Base-by-base conservation (phyloP, 345 rosid genomes). In the Eucalyptus decipiens region DNA sequence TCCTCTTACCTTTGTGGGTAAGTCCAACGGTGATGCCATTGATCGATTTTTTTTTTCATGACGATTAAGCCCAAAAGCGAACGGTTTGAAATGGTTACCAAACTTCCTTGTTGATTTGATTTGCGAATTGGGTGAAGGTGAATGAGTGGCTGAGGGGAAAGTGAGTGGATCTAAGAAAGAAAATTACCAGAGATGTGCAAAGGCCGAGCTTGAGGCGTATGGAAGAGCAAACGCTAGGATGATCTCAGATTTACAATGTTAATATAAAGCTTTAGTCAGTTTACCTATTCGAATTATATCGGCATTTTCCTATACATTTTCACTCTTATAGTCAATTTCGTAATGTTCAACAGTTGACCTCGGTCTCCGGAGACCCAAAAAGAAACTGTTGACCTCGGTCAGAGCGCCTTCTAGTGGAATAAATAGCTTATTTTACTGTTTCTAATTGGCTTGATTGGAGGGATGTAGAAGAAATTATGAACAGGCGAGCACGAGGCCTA, bases 151-250 rank as follows among this genome's bases (percentile, higher is more conserved):
- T 12, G 94, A 94, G 89, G 94, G 95, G 96, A 28, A 47, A 86
- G 91, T 93, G 65, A 11, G 26, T 52, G 93, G 90, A 21, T 95
- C 58, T 52, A 52, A 8, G 58, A 19, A 52, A 21, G 58, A 52
- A 52, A 19, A 52, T 19, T 52, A 52, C 58, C 58, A 52, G 58
- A 52, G 58, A 52, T 52, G 95, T 30, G 95, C 89, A 1, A 51
- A 92, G 42, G 96, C 95, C 28, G 95, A 94, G 67, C 48, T 94
- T 37, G 83, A 93, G 67, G 95, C 93, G 21, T 93, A 51, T 24
- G 94, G 94, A 32, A 89, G 92, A n/a, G 96, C 96, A 56, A 30
- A 91, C 90, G 88, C 94, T 94, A 94, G 95, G 97, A 95, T 95
- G 97, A 94, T 93, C 88, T n/a, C n/a, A n/a, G n/a, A n/a, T n/a